A percentile compares a stretch with the other conserved stretches of the same genome.
Evolutionary conservation across 169 alveolate species (phyloP).

Genomic region (Plasmodium gaboni): DNA sequence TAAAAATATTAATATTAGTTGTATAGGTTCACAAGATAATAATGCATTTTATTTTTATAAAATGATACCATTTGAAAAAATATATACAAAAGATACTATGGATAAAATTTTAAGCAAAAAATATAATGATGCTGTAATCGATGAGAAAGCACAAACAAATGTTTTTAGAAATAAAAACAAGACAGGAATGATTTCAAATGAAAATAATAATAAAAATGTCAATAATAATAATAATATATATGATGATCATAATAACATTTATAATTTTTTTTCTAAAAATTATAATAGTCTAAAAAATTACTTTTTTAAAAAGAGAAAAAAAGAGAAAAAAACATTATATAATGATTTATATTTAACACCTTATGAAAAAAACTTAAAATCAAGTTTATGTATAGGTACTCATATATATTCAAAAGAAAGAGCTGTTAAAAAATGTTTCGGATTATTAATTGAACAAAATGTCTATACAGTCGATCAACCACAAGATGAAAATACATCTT

Average conservation of each 20-base stretch:
- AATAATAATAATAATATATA: background rate
- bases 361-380: constrained; percentile 75
- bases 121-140: background rate
- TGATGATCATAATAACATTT: background rate
- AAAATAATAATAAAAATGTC: background rate
- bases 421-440: constrained; percentile 77
- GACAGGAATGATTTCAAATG: background rate
- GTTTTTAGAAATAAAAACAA: constrained; percentile 2
- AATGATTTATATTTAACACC: constrained; percentile 74
- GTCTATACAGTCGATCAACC: constrained; percentile 40
- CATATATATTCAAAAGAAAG: constrained; percentile 77
- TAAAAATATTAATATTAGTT: constrained; percentile 60
- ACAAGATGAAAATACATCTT: constrained; percentile 47
- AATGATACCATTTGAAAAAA: constrained; percentile 72
- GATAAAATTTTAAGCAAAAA: constrained; percentile 57
- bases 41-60: constrained; percentile 75
- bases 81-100: constrained; percentile 53
- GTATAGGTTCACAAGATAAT: constrained; percentile 60
- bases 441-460: constrained; percentile 71
- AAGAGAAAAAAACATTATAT: constrained; percentile 51
- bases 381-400: constrained; percentile 76
- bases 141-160: constrained; percentile 6
- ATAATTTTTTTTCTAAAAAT: constrained; percentile 28
- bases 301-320: constrained; percentile 43
- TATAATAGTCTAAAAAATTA: constrained; percentile 40